Evolutionary conservation across 2,329 filamentous ascomycete species (phyloP).

Genomic region (Phaeosphaeriaceae sp.): DNA sequence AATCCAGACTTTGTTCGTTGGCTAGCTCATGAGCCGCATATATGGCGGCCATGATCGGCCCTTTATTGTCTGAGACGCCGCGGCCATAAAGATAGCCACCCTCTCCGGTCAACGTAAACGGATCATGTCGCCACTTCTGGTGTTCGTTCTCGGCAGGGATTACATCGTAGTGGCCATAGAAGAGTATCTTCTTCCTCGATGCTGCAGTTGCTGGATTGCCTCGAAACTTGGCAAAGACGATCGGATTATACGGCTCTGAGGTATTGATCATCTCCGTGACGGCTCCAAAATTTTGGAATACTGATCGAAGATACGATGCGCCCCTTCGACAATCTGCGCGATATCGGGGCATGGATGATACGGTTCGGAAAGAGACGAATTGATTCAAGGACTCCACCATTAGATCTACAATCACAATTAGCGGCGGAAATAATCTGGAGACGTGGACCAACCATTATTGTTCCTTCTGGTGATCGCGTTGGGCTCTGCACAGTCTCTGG

Average conservation of each 20-base stretch:
- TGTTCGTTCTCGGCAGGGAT: slow-evolving; percentile 86
- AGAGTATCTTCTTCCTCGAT: slow-evolving; percentile 84
- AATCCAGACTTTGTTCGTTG: slow-evolving; percentile 81
- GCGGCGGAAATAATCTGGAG: slow-evolving; percentile 12
- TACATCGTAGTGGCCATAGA: slow-evolving; percentile 98
- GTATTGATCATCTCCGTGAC: slow-evolving; percentile 84
- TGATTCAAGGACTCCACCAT: slow-evolving; percentile 72
- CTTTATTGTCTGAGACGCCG: slow-evolving; percentile 98
- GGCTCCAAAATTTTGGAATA: slow-evolving; percentile 92
- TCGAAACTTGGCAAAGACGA: slow-evolving; percentile 90
- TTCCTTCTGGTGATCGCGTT: slow-evolving; percentile 58
- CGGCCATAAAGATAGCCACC: slow-evolving; percentile 95
- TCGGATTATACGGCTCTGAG: slow-evolving; percentile 79
- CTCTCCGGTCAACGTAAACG: slow-evolving; percentile 86
- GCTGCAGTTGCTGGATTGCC: slow-evolving; percentile 73
- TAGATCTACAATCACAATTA: slow-evolving; percentile 59
- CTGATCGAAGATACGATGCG: slow-evolving; percentile 85
- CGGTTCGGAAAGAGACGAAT: slow-evolving; percentile 90
- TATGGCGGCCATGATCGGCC: slow-evolving; percentile 90
- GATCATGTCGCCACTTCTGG: slow-evolving; percentile 85
- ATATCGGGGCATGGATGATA: slow-evolving; percentile 86
- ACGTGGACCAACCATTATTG: slow-evolving; percentile 60
- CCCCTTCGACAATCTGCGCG: slow-evolving; percentile 91
- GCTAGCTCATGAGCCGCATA: slow-evolving; percentile 92
- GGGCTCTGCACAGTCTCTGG: slow-evolving; percentile 64